Conservation (phyloP, 306 rosid genomes). For the Betula pendula region DNA sequence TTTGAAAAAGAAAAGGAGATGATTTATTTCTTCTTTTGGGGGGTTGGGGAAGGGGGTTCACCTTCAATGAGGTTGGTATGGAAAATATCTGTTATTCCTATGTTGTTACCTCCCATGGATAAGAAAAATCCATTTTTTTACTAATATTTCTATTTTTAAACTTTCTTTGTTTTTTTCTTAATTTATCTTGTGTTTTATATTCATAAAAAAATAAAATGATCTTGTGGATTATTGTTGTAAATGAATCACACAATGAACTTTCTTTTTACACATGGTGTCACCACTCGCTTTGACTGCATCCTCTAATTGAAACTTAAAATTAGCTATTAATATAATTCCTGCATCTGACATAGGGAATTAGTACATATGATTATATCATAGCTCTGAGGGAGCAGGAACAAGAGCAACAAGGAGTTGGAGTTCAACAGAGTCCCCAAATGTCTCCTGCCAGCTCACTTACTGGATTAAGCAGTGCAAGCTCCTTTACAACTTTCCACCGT, state of each 20-base stretch:
- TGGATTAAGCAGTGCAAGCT: slow-evolving; percentile 96
- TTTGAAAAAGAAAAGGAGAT: neutral
- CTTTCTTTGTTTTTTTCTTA: neutral
- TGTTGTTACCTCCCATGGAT: neutral
- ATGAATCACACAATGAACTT: neutral
- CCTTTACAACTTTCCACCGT: slow-evolving; percentile 80
- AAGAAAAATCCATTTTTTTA: neutral
- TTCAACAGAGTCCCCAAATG: slow-evolving; percentile 96
- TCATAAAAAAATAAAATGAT: too few species aligned
- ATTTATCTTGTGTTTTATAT: neutral
- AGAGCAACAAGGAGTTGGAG: slow-evolving; percentile 85
- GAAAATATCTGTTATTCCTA: neutral
- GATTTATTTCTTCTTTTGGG: neutral
- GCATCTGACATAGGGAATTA: slow-evolving; percentile 67
- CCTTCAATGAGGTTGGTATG: neutral
- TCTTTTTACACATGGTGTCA: neutral
- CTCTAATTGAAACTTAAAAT: neutral
- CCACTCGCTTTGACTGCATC: neutral
- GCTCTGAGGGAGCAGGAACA: slow-evolving; percentile 98
- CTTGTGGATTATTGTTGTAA: neutral
- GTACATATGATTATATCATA: slow-evolving; percentile 93
- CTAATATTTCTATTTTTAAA: neutral
- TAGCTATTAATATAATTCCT: neutral
- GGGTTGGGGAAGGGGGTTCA: neutral
- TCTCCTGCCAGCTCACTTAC: slow-evolving; percentile 95